Evolutionary conservation across 306 rosid species (phyloP).

Genomic region (Castanea crenata): DNA sequence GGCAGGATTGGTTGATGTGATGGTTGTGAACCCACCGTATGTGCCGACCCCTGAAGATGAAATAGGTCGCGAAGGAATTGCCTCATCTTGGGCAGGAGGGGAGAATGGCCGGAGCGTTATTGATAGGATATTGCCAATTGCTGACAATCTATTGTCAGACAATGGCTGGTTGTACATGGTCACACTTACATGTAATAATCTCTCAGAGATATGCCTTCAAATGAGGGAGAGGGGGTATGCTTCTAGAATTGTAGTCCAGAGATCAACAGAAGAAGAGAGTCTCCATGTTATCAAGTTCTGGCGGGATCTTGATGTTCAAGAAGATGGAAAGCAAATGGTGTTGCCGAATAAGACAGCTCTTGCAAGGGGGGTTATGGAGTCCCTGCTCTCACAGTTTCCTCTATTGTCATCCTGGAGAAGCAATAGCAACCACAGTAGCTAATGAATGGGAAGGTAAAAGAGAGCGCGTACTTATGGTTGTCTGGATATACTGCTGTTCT

Average conservation of each 20-base stretch:
- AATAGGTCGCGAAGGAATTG: slow-evolving; percentile 72
- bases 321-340: slow-evolving; percentile 25
- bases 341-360: slow-evolving; percentile 27
- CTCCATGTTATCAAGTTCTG: slow-evolving; percentile 92
- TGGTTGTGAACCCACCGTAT: slow-evolving; percentile 94
- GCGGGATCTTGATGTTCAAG: slow-evolving; percentile 47
- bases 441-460: slow-evolving; percentile 22
- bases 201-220: slow-evolving; percentile 66
- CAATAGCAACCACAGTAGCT: slow-evolving; percentile 29
- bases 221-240: slow-evolving; percentile 87
- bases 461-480: neutral
- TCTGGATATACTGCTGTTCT: neutral
- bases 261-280: slow-evolving; percentile 90
- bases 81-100: slow-evolving; percentile 95
- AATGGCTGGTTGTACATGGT: slow-evolving; percentile 95
- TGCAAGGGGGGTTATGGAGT: slow-evolving; percentile 34
- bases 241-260: slow-evolving; percentile 75
- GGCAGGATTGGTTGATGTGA: slow-evolving; percentile 73
- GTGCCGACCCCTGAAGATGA: slow-evolving; percentile 97
- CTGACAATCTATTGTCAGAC: slow-evolving; percentile 68
- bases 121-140: slow-evolving; percentile 71
- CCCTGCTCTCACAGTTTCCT: slow-evolving; percentile 48
- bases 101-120: slow-evolving; percentile 86
- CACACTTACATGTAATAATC: slow-evolving; percentile 71
- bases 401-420: slow-evolving; percentile 36